Base-by-base conservation (phyloP, 2,329 filamentous ascomycete species). In the Coniosporium tulheliwenetii region DNA sequence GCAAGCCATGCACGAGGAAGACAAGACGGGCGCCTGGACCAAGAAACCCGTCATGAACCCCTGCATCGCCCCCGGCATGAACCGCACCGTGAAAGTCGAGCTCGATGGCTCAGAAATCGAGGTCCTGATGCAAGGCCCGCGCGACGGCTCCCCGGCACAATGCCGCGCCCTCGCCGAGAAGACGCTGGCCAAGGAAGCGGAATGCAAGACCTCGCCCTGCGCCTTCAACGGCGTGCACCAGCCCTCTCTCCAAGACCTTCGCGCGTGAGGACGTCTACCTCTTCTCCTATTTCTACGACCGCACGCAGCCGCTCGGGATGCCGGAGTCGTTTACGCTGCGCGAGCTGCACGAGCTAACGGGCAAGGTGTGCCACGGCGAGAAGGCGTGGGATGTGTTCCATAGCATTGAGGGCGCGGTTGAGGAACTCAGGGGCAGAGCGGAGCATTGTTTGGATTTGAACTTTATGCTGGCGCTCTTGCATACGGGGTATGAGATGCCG, bases 211-310 rank as follows among this genome's bases (percentile, higher is more conserved):
- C 38, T 74, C 83, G 0, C 91, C 91, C n/a, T 98, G 91, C 69
- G 94, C 91, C 1, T 98, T 98, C 77, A 93, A 94, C 60, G 91
- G 91, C 48, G 78, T 98, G 29, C 85, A 98, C 65, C 91, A 98
- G 62, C 91, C 91, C 8, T 80, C 82, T 15, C 72, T 98, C 77
- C 50, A 93, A 94, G 71, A 98, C 91, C 0, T 98, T 98, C 54
- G 69, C 84, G 19, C 74, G 73, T 47, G 89, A 96, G 62, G 87
- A 95, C 53, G 77, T 96, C 33, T 98, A 89, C 65, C 85, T 96
- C 51, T 89, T 98, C 64, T 93, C 85, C 29, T 98, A 93, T 73
- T 98, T 98, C 66, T 95, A 82, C 65, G 91, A 98, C 68, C 87
- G 93, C 53, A 93, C 84, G 16, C 75, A 84, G 59, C 85, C 86